phyloP scores from a whole-genome alignment of 1,139 yeast species.

The Saccharomyces hybrid region DNA sequence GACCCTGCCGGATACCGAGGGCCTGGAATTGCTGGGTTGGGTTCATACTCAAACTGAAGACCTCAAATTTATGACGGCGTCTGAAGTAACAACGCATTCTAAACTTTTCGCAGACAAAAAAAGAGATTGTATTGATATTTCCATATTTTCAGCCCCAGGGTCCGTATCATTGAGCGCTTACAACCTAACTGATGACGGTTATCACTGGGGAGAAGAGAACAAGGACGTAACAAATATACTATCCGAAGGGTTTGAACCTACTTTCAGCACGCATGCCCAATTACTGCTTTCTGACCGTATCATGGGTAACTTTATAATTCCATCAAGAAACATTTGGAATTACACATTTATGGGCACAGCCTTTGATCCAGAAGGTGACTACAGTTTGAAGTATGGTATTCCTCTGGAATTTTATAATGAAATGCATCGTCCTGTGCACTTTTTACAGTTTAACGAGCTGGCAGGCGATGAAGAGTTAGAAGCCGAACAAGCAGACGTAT shows the following conservation, averaged over 20 bases:
- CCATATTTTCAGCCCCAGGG: conserved; percentile 75
- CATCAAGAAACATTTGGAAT: conserved; percentile 83
- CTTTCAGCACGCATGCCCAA: conserved; percentile 58
- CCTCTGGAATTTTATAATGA: conserved; percentile 83
- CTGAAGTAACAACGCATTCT: conserved; percentile 61
- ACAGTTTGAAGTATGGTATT: conserved; percentile 60
- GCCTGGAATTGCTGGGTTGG: conserved; percentile 67
- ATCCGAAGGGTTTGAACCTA: conserved; percentile 58
- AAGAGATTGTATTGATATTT: conserved; percentile 45
- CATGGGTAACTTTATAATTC: conserved; percentile 79
- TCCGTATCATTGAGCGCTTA: conserved; percentile 70
- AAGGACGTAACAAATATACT: conserved; percentile 38
- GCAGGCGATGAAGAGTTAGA: conserved; percentile 54
- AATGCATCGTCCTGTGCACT: conserved; percentile 82
- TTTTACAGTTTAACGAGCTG: conserved; percentile 61
- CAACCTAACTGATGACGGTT: conserved; percentile 55
- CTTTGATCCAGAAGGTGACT: conserved; percentile 59
- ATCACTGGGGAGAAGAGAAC: conserved; percentile 68
- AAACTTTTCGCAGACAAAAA: conserved; percentile 33
- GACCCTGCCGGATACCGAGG: conserved; percentile 32
- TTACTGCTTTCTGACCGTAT: conserved; percentile 67
- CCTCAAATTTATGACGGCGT: conserved; percentile 51
- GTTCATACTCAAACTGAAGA: conserved; percentile 72
- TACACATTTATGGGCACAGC: conserved; percentile 82
- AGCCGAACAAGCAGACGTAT: conserved; percentile 66